Base-by-base conservation (phyloP, 345 rosid species). In the Eucalyptus lansdowneana region DNA sequence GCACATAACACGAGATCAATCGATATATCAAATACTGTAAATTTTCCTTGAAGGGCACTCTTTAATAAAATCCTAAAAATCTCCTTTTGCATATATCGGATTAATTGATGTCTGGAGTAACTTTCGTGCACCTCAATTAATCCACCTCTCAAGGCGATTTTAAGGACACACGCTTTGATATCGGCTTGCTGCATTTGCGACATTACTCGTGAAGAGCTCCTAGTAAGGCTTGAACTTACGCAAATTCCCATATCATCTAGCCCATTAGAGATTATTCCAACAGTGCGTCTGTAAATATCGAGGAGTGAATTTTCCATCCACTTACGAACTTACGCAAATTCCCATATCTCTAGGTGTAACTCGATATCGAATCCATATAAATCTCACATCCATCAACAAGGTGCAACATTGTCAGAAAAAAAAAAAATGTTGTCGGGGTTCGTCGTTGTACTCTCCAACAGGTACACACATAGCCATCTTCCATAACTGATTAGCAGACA, bases 1-100 rank as follows among this genome's bases (percentile, higher is more conserved):
- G 29, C 3, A 24, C 29, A 22, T 56, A 24, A 24, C 29, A 56
- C 6, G 0, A 0, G 6, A 56, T 56, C 13, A 9, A 24, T 56
- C 62, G 2, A 0, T 56, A 0, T 1, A 56, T 56, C 27, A 10
- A 10, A 9, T 24, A 24, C 0, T 56, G 13, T 56, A 56, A 56
- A 56, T 56, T 56, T 56, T 56, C 62, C 62, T 24, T 22, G 19
- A 9, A 9, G 5, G 13, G 2, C 13, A 24, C 6, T 56, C 29
- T 22, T 56, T 10, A 56, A 22, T 24, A 56, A 56, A 56, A 24
- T 56, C 6, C 62, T 10, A 56, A 53, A 53, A 19, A 8, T 53
- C 2, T 53, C 0, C 5, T 53, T 53, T 53, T 53, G 24, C 0
- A 1, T 19, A 19, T 53, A 53, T 53, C 1, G 0, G 24, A 53